Evolutionary conservation across 306 rosid species (phyloP).

Genomic region (Prunus armeniaca): DNA sequence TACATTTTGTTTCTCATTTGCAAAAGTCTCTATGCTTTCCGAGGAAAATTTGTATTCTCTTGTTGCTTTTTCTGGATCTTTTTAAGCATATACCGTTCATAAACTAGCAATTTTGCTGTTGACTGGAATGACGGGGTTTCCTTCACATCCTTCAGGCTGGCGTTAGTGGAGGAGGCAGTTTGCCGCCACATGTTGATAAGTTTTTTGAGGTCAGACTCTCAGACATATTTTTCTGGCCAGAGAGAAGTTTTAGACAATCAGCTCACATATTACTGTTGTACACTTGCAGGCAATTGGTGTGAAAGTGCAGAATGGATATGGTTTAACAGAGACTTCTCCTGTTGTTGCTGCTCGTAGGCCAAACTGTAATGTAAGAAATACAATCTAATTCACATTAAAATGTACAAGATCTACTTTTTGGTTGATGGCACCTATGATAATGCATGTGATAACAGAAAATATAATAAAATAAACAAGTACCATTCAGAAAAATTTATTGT

Average conservation of each 20-base stretch:
- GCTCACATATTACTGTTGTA: constrained; percentile 9
- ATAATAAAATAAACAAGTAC: neutral
- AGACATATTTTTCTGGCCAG: constrained; percentile 5
- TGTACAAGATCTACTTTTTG: neutral
- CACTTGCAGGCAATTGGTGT: constrained; percentile 77
- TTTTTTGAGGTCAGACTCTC: constrained; percentile 79
- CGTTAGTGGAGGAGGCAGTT: constrained; percentile 91
- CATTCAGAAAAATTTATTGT: neutral
- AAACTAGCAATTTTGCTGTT: constrained; percentile 13
- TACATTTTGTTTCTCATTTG: neutral
- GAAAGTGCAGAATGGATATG: constrained; percentile 88
- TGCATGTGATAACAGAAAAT: neutral
- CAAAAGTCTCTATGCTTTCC: neutral
- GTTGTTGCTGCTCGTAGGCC: constrained; percentile 75
- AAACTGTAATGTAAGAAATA: constrained; percentile 65
- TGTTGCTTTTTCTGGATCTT: neutral
- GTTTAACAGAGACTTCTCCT: constrained; percentile 91
- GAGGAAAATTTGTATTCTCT: neutral
- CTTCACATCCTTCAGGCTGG: constrained; percentile 72
- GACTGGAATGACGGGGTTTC: constrained; percentile 21
- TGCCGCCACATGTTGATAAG: constrained; percentile 68
- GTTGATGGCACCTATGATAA: neutral
- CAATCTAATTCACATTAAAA: constrained; percentile 3
- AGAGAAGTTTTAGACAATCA: neutral
- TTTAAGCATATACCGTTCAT: constrained; percentile 9